Conservation (phyloP, 805 yeast genomes). For the Kuraishia ogatae region DNA sequence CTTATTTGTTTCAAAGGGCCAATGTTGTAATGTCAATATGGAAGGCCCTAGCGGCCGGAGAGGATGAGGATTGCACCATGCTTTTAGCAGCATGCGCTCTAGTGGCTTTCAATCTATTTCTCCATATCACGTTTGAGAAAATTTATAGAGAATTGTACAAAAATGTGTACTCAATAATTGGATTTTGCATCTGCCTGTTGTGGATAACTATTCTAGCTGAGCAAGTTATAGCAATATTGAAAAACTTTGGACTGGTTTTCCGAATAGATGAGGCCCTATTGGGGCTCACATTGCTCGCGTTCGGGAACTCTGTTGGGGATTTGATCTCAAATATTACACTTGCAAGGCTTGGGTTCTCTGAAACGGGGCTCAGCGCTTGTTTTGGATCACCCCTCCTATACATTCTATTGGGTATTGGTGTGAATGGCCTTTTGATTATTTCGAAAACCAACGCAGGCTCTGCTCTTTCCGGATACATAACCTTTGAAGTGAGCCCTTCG, state of each 20-base stretch:
- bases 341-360: conserved; percentile 24
- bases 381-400: conserved; percentile 45
- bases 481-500: conserved; percentile 28
- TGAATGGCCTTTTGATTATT: conserved; percentile 29
- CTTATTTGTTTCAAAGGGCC: background rate
- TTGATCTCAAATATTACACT: conserved; percentile 40
- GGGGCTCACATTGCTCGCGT: conserved; percentile 38
- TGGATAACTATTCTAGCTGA: conserved; percentile 21
- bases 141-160: background rate
- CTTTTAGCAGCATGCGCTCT: background rate
- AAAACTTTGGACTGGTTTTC: conserved; percentile 36
- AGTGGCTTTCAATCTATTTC: background rate
- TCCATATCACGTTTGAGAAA: background rate
- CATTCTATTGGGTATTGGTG: conserved; percentile 41
- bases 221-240: conserved; percentile 22
- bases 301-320: conserved; percentile 45
- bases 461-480: conserved; percentile 11
- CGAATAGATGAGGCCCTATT: conserved; percentile 35
- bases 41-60: background rate
- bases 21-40: background rate
- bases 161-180: conserved; percentile 10
- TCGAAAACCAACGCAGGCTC: conserved; percentile 3
- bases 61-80: background rate
- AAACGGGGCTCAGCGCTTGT: conserved; percentile 42
- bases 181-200: conserved; percentile 19